Evolutionary conservation across 1,284 basidiomycete species (phyloP).

Genomic region (Singerocomus rubriflavus): DNA sequence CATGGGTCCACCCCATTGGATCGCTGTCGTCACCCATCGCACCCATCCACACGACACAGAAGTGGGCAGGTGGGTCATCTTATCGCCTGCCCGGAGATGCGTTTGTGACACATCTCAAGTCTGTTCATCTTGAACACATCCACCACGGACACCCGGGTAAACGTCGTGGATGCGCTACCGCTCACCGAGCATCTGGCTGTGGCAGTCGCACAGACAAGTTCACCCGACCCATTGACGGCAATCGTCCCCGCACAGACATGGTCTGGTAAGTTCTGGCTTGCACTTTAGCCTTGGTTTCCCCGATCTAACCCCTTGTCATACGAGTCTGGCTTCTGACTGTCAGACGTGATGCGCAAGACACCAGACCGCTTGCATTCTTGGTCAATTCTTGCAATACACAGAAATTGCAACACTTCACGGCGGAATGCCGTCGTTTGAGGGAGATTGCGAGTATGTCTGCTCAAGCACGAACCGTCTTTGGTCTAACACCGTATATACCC

Average conservation of each 20-base stretch:
- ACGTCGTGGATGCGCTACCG: conserved; percentile 19
- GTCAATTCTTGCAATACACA: conserved; percentile 17
- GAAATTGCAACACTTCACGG: conserved; percentile 17
- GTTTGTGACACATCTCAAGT: conserved; percentile 7
- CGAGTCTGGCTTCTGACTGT: conserved; percentile 27
- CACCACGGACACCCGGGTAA: neutral
- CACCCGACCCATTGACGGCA: conserved; percentile 1
- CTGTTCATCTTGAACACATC: conserved; percentile 16
- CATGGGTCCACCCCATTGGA: neutral
- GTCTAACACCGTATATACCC: conserved; percentile 7
- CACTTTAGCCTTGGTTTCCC: neutral
- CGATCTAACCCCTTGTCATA: conserved; percentile 5
- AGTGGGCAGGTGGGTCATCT: conserved; percentile 24
- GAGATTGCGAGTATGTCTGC: conserved; percentile 21
- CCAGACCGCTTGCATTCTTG: conserved; percentile 12
- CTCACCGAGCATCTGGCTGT: conserved; percentile 23
- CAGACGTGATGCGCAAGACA: conserved; percentile 15
- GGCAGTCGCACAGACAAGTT: conserved; percentile 23
- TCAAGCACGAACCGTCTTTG: neutral
- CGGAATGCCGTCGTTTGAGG: conserved; percentile 31
- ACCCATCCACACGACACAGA: conserved; percentile 8
- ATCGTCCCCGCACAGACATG: conserved; percentile 4
- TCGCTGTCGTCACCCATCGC: conserved; percentile 25
- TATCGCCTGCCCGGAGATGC: neutral
- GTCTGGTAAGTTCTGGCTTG: conserved; percentile 19